A percentile compares a stretch with the other conserved stretches of the same genome.
Conservation (phyloP, 305 asterid species). For the Striga hermonthica region DNA sequence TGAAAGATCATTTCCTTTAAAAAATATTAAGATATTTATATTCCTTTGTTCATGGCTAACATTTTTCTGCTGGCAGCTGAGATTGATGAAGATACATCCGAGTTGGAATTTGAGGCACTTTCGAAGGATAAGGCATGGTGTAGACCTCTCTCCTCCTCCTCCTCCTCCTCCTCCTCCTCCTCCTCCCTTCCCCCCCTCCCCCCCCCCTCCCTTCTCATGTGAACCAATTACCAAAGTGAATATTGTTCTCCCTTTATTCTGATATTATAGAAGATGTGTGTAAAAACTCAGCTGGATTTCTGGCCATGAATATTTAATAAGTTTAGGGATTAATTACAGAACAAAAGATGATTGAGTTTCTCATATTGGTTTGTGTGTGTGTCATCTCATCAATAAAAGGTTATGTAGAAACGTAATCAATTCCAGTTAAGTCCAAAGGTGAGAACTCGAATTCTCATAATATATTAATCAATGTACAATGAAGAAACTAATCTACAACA, state of each 20-base stretch:
- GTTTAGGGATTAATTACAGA: background rate
- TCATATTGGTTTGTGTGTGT: background rate
- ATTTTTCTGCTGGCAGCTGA: slow-evolving; percentile 41
- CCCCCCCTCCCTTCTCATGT: background rate
- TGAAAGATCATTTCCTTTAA: background rate
- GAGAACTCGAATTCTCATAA: slow-evolving; percentile 9
- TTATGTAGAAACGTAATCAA: background rate
- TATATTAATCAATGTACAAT: background rate
- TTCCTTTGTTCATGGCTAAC: slow-evolving; percentile 20
- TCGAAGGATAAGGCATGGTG: slow-evolving; percentile 90
- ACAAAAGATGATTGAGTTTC: background rate
- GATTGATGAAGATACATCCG: slow-evolving; percentile 44
- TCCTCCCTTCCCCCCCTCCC: slow-evolving; percentile 11
- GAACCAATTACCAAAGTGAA: background rate
- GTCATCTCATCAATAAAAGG: slow-evolving; percentile 9
- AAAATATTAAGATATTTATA: background rate
- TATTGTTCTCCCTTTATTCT: background rate
- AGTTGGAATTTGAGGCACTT: slow-evolving; percentile 72
- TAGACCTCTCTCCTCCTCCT: slow-evolving; percentile 4
- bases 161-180: slow-evolving; percentile 5
- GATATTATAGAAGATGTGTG: background rate
- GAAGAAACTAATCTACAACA: slow-evolving; percentile 9
- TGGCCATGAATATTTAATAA: background rate
- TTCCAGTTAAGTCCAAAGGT: background rate
- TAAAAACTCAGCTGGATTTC: background rate